Evolutionary conservation across 2,329 filamentous ascomycete genomes (phyloP), one percentile per base, ranked within the genome.

Genomic region (Volutella citrinella): DNA sequence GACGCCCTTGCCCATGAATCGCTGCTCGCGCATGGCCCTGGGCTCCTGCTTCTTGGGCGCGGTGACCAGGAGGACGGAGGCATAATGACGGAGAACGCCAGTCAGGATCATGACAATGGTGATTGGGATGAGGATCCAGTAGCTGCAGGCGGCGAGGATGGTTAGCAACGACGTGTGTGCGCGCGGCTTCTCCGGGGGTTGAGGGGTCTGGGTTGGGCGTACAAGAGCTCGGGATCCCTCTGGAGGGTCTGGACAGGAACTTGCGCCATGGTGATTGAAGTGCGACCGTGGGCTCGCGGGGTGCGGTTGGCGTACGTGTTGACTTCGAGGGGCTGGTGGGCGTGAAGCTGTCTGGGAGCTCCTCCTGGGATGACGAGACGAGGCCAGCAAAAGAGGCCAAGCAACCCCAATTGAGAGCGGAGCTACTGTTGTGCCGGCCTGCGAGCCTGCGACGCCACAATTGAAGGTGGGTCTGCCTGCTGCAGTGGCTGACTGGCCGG

Each of bases 91-190:
- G 38, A 98, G 82, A 37, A 98, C 82, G 55, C 93, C 93, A 12
- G 93, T 98, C 45, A 98, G 69, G 47, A 98, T 83, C 94, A 98
- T 98, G 59, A 98, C 93, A 54, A 95, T 76, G 28, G 91, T 95
- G 63, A 98, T 98, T 43, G 93, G 93, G 45, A 96, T 83, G 41
- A 98, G 76, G 66, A 98, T 98, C 93, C 93, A 98, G 75, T 96
- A 97, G 70, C 93, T 98, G 55, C 34, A 40, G 14, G 34, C 34
- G 35, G 13, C 39, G 52, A 29, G 59, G 59, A 36, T 42, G 36
- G 48, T 48, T 41, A 51, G 51, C 34, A 25, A 34, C 19, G 32
- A 30, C 27, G 17, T 19, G 23, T 19, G 27, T 30, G 15, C 26
- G 12, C 25, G 22, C 20, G 19, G 32, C 24, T 19, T 9, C 9